Evolutionary conservation across 805 yeast genomes (phyloP).

Genomic region (Hagleromyces aurorensis): DNA sequence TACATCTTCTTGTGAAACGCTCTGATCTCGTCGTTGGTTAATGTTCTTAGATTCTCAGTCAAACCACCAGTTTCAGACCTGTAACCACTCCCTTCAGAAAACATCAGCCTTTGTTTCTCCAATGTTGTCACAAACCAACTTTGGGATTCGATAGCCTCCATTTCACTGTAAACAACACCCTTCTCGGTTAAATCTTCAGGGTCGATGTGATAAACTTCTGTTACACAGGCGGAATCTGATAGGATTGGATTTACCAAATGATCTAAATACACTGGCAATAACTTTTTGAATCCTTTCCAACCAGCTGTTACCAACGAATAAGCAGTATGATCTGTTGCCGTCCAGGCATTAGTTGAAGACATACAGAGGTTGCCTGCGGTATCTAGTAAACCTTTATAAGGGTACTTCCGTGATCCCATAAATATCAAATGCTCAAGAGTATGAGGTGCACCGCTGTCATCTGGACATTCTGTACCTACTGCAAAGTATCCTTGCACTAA

Average conservation of each 20-base stretch:
- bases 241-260: conserved; percentile 79
- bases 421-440: conserved; percentile 90
- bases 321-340: conserved; percentile 91
- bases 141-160: conserved; percentile 87
- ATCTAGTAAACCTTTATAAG: conserved; percentile 87
- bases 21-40: conserved; percentile 67
- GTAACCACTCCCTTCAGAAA: conserved; percentile 61
- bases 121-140: conserved; percentile 59
- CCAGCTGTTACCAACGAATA: conserved; percentile 90
- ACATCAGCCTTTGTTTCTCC: conserved; percentile 51
- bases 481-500: conserved; percentile 91
- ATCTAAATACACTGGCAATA: conserved; percentile 85
- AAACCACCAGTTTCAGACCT: conserved; percentile 93
- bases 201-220: conserved; percentile 93
- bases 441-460: conserved; percentile 91
- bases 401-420: conserved; percentile 86
- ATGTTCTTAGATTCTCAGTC: conserved; percentile 61
- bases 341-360: conserved; percentile 94
- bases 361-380: conserved; percentile 76
- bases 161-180: conserved; percentile 95
- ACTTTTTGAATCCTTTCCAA: conserved; percentile 83
- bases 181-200: conserved; percentile 76
- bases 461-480: conserved; percentile 83
- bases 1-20: conserved; percentile 66
- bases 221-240: conserved; percentile 82